Base-by-base conservation (phyloP, 768 basidiomycete species). In the Kwoniella sp. region DNA sequence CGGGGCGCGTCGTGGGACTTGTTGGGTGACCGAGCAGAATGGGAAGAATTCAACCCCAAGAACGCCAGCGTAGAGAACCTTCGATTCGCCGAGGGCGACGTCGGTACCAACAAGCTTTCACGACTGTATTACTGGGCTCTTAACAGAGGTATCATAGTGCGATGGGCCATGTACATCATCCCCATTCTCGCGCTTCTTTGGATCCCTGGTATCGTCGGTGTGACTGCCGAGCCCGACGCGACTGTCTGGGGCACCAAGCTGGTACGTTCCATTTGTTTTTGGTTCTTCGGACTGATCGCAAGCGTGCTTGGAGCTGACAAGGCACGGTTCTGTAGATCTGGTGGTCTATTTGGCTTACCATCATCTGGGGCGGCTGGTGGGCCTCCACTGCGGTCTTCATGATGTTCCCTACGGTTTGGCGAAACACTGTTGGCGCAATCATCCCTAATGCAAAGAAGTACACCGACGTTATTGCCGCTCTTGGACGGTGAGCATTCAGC, bases 301-400 rank as follows among this genome's bases (percentile, higher is more conserved):
- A 36, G 19, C 15, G 13, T 25, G 63, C 48, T 47, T 24, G 47
- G 13, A 22, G 25, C 10, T 25, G 25, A 30, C 27, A 33, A 26
- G 21, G 46, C 53, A 48, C 86, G 84, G 80, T 88, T 12, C 89
- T 27, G 2, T 57, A 77, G 50, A 57, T 89, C 6, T 90, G 86
- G 85, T 92, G 90, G 90, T 89, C 88, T 63, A 87, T 91, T 60
- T 95, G 91, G 90, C 80, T 92, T 27, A 85, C 84, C 40, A 85
- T 93, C 30, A 81, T 85, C 4, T 95, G 92, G 92, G 85, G 79
- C 74, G 89, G 88, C 19, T 93, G 90, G 88, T 93, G 90, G 91
- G 85, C 81, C 33, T 82, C 87, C 1, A 83, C 89, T 22, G 90
- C 90, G 10, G 76, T 79, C 19, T 83, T 88, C 48, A 75, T 80